Evolutionary conservation across 2,329 filamentous ascomycete species (phyloP), one percentile per base, ranked within the genome.

Genomic region (Phialophora chinensis): DNA sequence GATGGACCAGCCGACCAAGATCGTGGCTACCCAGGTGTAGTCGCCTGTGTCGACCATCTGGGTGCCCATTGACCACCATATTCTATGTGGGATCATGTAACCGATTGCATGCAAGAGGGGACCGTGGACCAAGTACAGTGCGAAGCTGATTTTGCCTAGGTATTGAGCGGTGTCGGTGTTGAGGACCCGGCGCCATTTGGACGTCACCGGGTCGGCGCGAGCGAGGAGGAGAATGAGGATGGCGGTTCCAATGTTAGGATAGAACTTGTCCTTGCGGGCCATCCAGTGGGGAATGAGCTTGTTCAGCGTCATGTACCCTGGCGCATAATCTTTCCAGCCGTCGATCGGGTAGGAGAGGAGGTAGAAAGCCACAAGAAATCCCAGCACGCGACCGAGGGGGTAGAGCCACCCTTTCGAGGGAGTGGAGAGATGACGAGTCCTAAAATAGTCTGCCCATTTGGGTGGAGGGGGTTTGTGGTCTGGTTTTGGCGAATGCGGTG

Each of bases 121-220:
- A 1, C 80, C 79, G 60, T 83, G 81, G 27, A 82, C 79, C 56
- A 83, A 77, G 62, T 83, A 83, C 50, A 83, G 78, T 2, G 79
- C 79, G 67, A 80, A 83, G 2, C 79, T 82, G 65, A 83, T 80
- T 55, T 79, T 80, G 64, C 81, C 81, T 12, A 83, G 72, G 66
- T 83, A 83, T 63, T 80, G 80, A 17, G 79, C 78, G 4, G 81
- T 47, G 0, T 74, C 72, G 59, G 77, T 77, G 27, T 76, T 78
- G 71, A 82, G 80, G 25, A 82, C 71, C 42, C 74, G 75, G 60
- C 82, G 79, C 71, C 71, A 73, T 33, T 52, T 65, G 6, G 70
- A 72, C 1, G 62, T 71, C 44, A 81, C 74, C 2, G 76, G 75
- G n/a, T 76, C 76, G 23, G 78, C 79, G 56, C 78, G 78, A 57